Evolutionary conservation across 2,329 filamentous ascomycete genomes (phyloP).

Genomic region (Stagonosporopsis cucurbitacearum): DNA sequence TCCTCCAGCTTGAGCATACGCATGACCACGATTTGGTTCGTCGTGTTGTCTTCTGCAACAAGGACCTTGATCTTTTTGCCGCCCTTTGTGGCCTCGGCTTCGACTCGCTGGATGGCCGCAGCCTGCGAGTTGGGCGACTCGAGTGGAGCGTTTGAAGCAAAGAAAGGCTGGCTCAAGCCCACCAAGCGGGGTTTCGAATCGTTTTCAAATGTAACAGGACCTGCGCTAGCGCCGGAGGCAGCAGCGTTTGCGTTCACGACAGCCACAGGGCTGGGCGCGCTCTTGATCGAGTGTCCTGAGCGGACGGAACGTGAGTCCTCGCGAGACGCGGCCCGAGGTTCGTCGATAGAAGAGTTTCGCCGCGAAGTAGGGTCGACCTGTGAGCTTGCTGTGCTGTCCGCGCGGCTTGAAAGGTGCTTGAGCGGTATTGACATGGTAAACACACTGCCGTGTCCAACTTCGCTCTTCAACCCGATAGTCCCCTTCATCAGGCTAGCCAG

Average conservation of each 20-base stretch:
- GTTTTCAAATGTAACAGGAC: conserved; percentile 57
- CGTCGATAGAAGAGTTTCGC: conserved; percentile 39
- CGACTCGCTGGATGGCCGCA: conserved; percentile 69
- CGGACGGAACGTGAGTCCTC: conserved; percentile 43
- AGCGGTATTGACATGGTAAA: conserved; percentile 86
- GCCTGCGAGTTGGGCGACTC: conserved; percentile 66
- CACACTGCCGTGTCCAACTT: conserved; percentile 74
- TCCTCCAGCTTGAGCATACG: conserved; percentile 77
- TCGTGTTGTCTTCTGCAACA: conserved; percentile 80
- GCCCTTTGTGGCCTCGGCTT: conserved; percentile 63
- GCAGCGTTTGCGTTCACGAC: conserved; percentile 20
- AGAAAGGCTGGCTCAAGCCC: conserved; percentile 83
- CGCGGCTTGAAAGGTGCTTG: conserved; percentile 73
- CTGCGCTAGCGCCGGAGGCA: conserved; percentile 19
- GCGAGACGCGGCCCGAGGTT: conserved; percentile 24
- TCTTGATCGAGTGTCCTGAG: conserved; percentile 43
- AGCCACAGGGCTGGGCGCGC: conserved; percentile 29
- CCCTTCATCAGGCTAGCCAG: conserved; percentile 84
- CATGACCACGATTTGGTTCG: conserved; percentile 56
- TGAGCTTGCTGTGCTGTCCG: conserved; percentile 58
- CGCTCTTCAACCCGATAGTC: conserved; percentile 73
- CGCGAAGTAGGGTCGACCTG: conserved; percentile 37
- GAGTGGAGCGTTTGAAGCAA: conserved; percentile 59
- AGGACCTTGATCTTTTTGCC: conserved; percentile 75
- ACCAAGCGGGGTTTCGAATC: conserved; percentile 79